Evolutionary conservation across 192 early-diverging fungal species (phyloP).

Genomic region (Pilaira anomala): DNA sequence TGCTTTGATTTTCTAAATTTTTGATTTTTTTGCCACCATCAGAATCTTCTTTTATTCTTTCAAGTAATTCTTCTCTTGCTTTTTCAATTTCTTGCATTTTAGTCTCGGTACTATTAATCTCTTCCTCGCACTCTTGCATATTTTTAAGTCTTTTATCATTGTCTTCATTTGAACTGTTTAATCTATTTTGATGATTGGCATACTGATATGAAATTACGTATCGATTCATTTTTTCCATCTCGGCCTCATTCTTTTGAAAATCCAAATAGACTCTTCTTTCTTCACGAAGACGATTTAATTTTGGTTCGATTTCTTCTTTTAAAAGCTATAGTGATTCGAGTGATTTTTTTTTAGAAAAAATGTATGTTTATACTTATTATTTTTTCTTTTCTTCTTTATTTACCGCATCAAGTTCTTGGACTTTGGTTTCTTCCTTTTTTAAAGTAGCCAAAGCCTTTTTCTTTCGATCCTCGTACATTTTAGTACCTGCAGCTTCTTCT

Average conservation of each 20-base stretch:
- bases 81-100: constrained; percentile 50
- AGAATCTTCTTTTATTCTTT: constrained; percentile 42
- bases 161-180: constrained; percentile 38
- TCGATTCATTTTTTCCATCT: constrained; percentile 80
- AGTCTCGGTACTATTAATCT: constrained; percentile 56
- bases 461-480: constrained; percentile 98
- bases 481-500: constrained; percentile 97
- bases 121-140: constrained; percentile 27
- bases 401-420: constrained; percentile 83
- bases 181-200: constrained; percentile 55
- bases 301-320: constrained; percentile 86
- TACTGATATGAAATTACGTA: constrained; percentile 86
- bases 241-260: constrained; percentile 88
- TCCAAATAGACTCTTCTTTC: constrained; percentile 89
- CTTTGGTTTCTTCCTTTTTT: constrained; percentile 92
- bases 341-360: not conserved
- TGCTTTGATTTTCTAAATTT: constrained; percentile 67
- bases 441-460: constrained; percentile 92
- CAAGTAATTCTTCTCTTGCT: constrained; percentile 35
- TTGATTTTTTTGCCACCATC: constrained; percentile 62
- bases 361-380: too few relatives aligned
- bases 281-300: constrained; percentile 82
- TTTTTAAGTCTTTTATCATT: constrained; percentile 31
- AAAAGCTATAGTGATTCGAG: constrained; percentile 54
- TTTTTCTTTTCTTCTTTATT: not conserved